Percentiles rank a stretch among this genome's conserved stretches.
Conservation (phyloP, 768 basidiomycete species). For the Lactarius deliciosus region DNA sequence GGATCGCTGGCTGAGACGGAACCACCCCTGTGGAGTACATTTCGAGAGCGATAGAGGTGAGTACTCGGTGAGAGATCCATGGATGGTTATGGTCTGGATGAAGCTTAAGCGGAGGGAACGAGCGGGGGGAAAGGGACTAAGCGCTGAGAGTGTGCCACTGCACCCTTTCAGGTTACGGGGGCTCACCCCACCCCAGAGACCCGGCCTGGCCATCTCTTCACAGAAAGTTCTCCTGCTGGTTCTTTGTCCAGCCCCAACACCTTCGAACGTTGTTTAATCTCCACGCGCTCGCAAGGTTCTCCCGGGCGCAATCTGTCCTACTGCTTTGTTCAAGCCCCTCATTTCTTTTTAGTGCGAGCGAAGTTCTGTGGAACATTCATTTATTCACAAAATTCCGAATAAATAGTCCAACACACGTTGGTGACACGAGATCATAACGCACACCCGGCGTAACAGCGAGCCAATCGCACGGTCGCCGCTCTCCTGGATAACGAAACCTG, state of each 20-base stretch:
- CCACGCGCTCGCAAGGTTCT: constrained; percentile 11
- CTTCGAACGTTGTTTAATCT: constrained; percentile 16
- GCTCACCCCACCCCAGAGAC: not conserved
- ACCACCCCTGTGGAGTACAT: constrained; percentile 17
- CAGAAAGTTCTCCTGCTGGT: constrained; percentile 22
- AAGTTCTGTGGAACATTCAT: constrained; percentile 23
- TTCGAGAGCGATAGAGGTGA: constrained; percentile 10
- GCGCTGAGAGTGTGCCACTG: not conserved
- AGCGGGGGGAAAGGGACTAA: not conserved
- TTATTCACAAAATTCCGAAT: constrained; percentile 5
- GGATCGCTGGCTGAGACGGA: constrained; percentile 28
- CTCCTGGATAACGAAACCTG: constrained; percentile 24
- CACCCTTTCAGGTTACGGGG: not conserved
- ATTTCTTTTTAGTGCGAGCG: not conserved
- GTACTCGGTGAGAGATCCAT: constrained; percentile 12
- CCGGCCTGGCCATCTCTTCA: constrained; percentile 17
- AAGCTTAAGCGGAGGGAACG: not conserved
- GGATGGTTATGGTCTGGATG: not conserved
- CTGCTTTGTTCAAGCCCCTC: constrained; percentile 19
- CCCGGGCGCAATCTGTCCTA: constrained; percentile 20
- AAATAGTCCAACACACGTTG: constrained; percentile 24
- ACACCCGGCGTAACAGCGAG: constrained; percentile 18
- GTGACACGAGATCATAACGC: constrained; percentile 26
- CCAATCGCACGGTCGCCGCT: constrained; percentile 18
- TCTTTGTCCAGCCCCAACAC: constrained; percentile 10